Evolutionary conservation across 2,329 filamentous ascomycete species (phyloP), one percentile per base, ranked within the genome.

Genomic region (Bipolaris sorokiniana): DNA sequence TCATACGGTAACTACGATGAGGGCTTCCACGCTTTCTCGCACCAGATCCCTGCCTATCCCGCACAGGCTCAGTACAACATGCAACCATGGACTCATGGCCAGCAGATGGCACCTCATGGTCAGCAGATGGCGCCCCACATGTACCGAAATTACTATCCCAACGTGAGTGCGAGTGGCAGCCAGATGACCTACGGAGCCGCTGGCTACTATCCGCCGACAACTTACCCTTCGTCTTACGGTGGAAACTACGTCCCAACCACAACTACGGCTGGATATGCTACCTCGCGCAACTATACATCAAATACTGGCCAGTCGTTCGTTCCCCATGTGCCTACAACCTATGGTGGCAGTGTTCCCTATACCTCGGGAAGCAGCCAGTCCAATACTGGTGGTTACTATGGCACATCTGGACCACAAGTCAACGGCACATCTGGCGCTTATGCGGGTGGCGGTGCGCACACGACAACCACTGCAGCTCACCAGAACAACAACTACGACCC

Each of bases 161-260:
- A 65, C 18, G 66, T 56, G 7, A 62, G 61, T 15, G 60, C 61
- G 1, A 69, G 67, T 48, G 69, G 70, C 7, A 73, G 66, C 28
- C 72, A 70, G 1, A 73, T 73, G 70, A 71, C 72, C 50, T 73
- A 67, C 26, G 68, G 66, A 18, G 69, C 54, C n/a, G 68, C 65
- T 18, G 67, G 54, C 7, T 73, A 69, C 58, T 74, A 72, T 36
- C 70, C 73, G 3, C 70, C 71, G 1, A 52, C 61, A 15, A 59
- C 56, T 11, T 74, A 69, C 38, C 53, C 66, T 33, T 47, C 69
- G 2, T 54, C 67, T 13, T 69, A 67, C 38, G 64, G 68, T 46
- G 65, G 68, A 34, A 64, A 64, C 18, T 69, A 65, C 16, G 40
- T 33, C 34, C 51, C 61, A 4, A 58, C 61, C 47, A 55, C 62